phyloP scores from a whole-genome alignment of 495 filamentous ascomycete genomes.

The Aspergillus asperescens region DNA sequence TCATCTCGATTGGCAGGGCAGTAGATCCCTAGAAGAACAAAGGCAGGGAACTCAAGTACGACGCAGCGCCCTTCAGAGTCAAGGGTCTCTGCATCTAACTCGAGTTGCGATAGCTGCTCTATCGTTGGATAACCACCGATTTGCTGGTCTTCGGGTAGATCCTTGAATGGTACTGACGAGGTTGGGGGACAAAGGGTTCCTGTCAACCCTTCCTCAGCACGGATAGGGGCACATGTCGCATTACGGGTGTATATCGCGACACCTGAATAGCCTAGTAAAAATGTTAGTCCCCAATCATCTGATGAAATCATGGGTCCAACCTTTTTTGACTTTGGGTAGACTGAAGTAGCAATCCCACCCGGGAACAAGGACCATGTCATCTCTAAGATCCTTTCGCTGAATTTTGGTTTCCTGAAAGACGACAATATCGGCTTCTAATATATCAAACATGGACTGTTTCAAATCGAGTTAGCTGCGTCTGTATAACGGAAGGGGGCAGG shows the following conservation, averaged over 20 bases:
- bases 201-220: constrained; percentile 88
- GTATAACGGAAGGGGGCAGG: neutral
- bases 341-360: constrained; percentile 98
- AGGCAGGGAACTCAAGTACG: constrained; percentile 91
- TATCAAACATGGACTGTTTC: constrained; percentile 84
- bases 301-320: constrained; percentile 33
- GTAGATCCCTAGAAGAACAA: constrained; percentile 88
- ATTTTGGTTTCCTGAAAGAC: constrained; percentile 97
- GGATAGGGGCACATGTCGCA: constrained; percentile 77
- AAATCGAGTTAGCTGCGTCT: neutral
- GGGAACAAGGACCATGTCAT: constrained; percentile 93
- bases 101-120: constrained; percentile 55
- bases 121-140: constrained; percentile 86
- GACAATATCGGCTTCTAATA: constrained; percentile 87
- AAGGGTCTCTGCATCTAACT: constrained; percentile 62
- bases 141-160: constrained; percentile 68
- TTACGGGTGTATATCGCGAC: constrained; percentile 95
- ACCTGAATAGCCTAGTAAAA: constrained; percentile 77
- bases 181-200: constrained; percentile 75
- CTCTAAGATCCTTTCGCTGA: constrained; percentile 83
- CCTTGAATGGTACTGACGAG: constrained; percentile 65
- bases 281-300: neutral
- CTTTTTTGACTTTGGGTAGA: constrained; percentile 88
- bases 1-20: constrained; percentile 84
- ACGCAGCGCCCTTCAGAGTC: constrained; percentile 92